These are phyloP conservation scores for Mimosa bimucronata DNA, from an alignment of 306 rosid genomes.

Conservation along the genomic window DNA sequence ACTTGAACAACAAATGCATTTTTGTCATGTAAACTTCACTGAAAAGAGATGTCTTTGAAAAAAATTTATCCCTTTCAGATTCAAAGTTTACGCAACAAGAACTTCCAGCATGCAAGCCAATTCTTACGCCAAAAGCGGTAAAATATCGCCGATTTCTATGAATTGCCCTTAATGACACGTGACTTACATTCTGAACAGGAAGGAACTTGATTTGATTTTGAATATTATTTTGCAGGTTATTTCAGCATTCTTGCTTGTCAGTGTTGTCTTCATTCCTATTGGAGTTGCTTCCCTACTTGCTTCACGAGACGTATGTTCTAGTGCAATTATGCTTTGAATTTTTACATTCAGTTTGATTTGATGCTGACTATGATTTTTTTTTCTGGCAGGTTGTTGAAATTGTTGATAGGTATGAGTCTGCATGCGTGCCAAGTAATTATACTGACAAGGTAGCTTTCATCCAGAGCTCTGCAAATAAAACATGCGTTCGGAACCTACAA, in stretches of 20 bases:
- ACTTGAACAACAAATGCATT: not conserved
- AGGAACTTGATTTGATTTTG: not conserved
- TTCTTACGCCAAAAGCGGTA: conserved; percentile 94
- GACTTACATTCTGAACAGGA: not conserved
- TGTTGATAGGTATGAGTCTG: conserved; percentile 68
- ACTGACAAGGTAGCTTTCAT: conserved; percentile 59
- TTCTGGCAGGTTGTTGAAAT: conserved; percentile 76
- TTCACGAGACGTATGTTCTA: conserved; percentile 69
- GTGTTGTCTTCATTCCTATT: conserved; percentile 75
- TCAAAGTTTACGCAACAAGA: conserved; percentile 93
- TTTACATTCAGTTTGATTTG: conserved; percentile 31
- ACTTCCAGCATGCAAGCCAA: conserved; percentile 96
- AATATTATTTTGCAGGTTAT: conserved; percentile 64
- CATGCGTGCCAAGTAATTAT: conserved; percentile 40
- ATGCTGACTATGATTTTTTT: conserved; percentile 41
- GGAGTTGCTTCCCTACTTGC: conserved; percentile 83
- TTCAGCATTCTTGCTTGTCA: conserved; percentile 83
- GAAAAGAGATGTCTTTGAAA: conserved; percentile 27
- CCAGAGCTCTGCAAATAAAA: conserved; percentile 46
- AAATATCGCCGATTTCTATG: conserved; percentile 20
- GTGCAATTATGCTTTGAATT: conserved; percentile 24
- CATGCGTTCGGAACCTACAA: conserved; percentile 44
- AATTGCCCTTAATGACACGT: not conserved
- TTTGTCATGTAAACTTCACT: conserved; percentile 15
- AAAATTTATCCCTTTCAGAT: conserved; percentile 51